phyloP scores from a whole-genome alignment of 1,284 basidiomycete species.

The Malassezia arunalokei region DNA sequence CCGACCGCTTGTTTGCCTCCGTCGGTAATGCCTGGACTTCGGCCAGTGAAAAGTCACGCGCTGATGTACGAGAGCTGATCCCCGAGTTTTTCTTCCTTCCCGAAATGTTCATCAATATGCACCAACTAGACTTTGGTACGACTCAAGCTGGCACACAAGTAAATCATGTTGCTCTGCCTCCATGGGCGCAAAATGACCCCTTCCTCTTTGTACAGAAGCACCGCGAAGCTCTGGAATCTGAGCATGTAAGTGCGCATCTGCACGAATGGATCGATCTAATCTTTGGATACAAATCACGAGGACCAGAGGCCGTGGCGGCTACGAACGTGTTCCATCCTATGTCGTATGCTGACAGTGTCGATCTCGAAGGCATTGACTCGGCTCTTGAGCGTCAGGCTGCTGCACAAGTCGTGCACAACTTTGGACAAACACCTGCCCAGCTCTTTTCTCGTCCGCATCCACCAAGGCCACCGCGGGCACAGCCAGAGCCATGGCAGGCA shows the following conservation, averaged over 20 bases:
- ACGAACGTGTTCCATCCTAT: conserved; percentile 85
- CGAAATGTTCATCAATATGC: conserved; percentile 50
- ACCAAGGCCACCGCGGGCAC: conserved; percentile 47
- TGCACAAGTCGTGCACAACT: conserved; percentile 89
- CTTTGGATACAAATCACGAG: conserved; percentile 37
- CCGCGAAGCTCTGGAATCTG: conserved; percentile 75
- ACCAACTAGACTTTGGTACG: conserved; percentile 62
- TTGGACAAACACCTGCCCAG: conserved; percentile 48
- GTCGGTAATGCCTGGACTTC: conserved; percentile 64
- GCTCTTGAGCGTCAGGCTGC: conserved; percentile 78
- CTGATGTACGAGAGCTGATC: conserved; percentile 86
- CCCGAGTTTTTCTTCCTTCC: conserved; percentile 68
- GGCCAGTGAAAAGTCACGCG: conserved; percentile 70
- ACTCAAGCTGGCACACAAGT: conserved; percentile 72
- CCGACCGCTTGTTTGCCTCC: conserved; percentile 75
- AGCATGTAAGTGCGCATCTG: conserved; percentile 71
- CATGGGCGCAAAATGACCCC: conserved; percentile 78
- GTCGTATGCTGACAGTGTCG: conserved; percentile 63
- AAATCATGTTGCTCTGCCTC: conserved; percentile 75
- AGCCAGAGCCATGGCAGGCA: neutral
- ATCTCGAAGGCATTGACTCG: conserved; percentile 61
- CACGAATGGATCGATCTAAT: conserved; percentile 79
- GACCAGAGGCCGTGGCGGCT: conserved; percentile 49
- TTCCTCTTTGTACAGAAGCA: conserved; percentile 71
- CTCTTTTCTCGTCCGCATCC: conserved; percentile 78